phyloP scores from a whole-genome alignment of 257 asterid species.

The Scutellaria minor region DNA sequence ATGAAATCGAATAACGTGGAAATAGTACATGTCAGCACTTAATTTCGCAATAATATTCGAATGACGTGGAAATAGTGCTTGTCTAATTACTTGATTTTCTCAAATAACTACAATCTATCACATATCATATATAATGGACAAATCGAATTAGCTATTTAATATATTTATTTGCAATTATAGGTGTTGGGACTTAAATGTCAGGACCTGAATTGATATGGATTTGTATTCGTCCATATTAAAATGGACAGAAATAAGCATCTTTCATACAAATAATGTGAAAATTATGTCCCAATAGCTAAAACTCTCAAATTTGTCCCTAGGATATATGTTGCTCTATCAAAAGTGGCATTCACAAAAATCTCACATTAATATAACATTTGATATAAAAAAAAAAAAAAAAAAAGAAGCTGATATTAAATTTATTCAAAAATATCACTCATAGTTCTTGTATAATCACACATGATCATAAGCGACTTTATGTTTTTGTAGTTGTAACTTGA shows the following conservation, averaged over 20 bases:
- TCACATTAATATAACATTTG: no score
- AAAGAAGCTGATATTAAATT: no score
- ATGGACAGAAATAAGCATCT: neutral
- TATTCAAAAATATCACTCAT: no score
- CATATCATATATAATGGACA: neutral
- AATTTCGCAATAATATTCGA: neutral
- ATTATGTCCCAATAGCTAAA: neutral
- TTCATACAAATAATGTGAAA: neutral
- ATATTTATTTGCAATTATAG: neutral
- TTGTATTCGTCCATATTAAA: neutral
- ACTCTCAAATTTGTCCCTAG: no score
- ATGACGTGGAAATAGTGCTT: conserved; percentile 1
- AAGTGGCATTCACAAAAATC: no score
- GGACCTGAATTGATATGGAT: conserved; percentile 7
- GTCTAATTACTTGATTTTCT: neutral
- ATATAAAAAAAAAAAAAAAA: no score
- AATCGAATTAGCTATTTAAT: conserved; percentile 1
- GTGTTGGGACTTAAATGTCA: conserved; percentile 4
- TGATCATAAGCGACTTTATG: no score
- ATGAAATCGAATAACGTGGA: neutral
- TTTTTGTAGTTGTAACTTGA: no score
- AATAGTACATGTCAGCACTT: neutral
- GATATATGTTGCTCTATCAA: no score
- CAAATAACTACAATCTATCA: neutral
- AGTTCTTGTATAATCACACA: no score